These are phyloP conservation scores for Penicillium cosmopolitanum DNA, from an alignment of 495 filamentous ascomycete genomes.

Conservation along the genomic window DNA sequence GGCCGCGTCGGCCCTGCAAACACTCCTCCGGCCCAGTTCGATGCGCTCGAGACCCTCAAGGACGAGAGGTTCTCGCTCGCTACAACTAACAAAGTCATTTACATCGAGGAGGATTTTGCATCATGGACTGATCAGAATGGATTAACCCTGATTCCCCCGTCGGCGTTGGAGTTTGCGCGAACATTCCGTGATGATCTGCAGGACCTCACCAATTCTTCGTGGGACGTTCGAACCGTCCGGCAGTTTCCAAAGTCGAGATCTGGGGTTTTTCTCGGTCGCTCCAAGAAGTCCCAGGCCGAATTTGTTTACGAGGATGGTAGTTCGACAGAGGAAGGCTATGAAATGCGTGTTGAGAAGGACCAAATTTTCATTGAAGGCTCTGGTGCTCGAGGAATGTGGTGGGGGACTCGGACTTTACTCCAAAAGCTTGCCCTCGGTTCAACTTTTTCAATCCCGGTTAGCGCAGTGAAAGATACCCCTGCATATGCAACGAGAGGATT, in stretches of 20 bases:
- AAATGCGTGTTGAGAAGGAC: constrained; percentile 33
- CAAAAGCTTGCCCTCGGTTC: constrained; percentile 46
- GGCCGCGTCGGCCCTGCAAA: constrained; percentile 27
- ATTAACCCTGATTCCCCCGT: constrained; percentile 57
- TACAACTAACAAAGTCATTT: constrained; percentile 23
- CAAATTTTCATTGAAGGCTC: constrained; percentile 47
- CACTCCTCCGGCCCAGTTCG: constrained; percentile 17
- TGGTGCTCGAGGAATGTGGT: constrained; percentile 57
- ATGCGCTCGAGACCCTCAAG: background rate
- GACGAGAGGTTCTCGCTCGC: constrained; percentile 19
- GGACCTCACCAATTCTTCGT: constrained; percentile 35
- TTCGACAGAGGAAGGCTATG: constrained; percentile 53
- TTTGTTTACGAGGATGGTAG: constrained; percentile 52
- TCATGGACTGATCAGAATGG: constrained; percentile 37
- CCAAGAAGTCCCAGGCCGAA: constrained; percentile 3
- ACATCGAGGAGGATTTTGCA: constrained; percentile 25
- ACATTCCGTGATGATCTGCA: constrained; percentile 50
- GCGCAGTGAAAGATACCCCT: constrained; percentile 45
- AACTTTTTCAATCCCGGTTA: constrained; percentile 31
- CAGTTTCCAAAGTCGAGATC: constrained; percentile 25
- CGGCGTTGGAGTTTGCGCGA: constrained; percentile 49
- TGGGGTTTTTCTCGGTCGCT: constrained; percentile 40
- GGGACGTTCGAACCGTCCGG: constrained; percentile 30
- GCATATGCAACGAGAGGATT: constrained; percentile 54
- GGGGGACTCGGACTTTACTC: constrained; percentile 57